Evolutionary conservation across 805 yeast species (phyloP), one percentile per base, ranked within the genome.

Genomic region (Citeromyces matritensis): DNA sequence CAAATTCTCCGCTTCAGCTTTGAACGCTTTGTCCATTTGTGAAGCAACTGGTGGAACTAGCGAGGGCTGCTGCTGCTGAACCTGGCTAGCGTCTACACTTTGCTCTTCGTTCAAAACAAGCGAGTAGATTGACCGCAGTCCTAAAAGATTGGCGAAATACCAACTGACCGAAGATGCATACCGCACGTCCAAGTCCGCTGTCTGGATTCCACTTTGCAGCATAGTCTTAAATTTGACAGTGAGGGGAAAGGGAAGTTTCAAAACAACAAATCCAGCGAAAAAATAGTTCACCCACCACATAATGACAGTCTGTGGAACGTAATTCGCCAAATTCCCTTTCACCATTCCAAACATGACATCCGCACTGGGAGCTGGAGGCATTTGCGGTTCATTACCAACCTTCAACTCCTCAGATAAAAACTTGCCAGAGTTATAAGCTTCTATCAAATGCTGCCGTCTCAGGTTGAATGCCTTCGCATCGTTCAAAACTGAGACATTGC

Each of bases 281-380:
- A 88, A 86, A 45, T 74, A 81, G 46, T 82, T 83, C 37, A 88
- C 88, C 95, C 96, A 91, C 46, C 85, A 84, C 95, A 91, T 86
- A 40, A 86, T 79, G 26, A 86, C 51, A 0, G 95, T 83, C 56
- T 91, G 97, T 2, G 97, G 96, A 12, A 85, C 69, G 48, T 76
- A 82, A 53, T 73, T 82, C 47, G 86, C 76, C 39, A 84, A 57
- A 47, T 84, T 86, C 6, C 78, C 76, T 48, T 84, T 84, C 36
- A 85, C 68, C 76, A 82, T 75, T 30, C 64, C 66, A 61, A 76
- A 62, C 63, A 91, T 57, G 14, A 75, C 70, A 34, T 85, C 95
- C 37, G 76, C 65, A 17, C 77, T 63, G 12, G 88, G 83, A 39
- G 78, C 76, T 1, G 68, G 59, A 17, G 51, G 46, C 19, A 49